Evolutionary conservation across 306 rosid genomes (phyloP), one percentile per base, ranked within the genome.

Genomic region (Pachyrhizus erosus): DNA sequence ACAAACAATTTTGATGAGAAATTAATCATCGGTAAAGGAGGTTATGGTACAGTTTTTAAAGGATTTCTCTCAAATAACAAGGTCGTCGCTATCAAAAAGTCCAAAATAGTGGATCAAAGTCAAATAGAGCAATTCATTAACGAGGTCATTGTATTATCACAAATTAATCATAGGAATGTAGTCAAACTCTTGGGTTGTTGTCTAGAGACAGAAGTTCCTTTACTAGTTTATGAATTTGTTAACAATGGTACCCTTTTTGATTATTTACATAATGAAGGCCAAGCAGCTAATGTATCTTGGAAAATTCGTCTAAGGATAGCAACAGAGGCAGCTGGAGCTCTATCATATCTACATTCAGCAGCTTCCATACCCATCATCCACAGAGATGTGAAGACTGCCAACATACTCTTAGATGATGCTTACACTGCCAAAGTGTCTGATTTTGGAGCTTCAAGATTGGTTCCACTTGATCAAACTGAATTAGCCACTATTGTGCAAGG

Each of bases 171-270:
- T 1, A 9, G 48, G 4, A 88, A 88, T 71, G 86, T 86, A 46
- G 91, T 84, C 4, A 79, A 70, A 45, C 86, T 90, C 26, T 77
- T 90, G 2, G 93, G 91, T 0, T 90, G 93, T 46, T 89, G 91
- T 73, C 39, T 87, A 8, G 89, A 87, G 31, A 83, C 84, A 0
- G 57, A 87, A 81, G 87, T 85, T 6, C 92, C 91, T 34, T 67
- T 79, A 5, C 49, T 89, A 20, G 92, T 89, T 17, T 89, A 87
- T 23, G 91, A 89, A 68, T 89, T 86, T 66, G 58, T 86, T 5
- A 49, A 48, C 3, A 79, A 87, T 1, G 88, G 87, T 1, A 84
- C 91, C 2, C 91, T 90, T 2, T 78, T n/a, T 27, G 54, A 86
- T 2, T 75, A 79, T 49, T 34, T 87, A 17, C 83, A 82, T 43